Base-by-base conservation (phyloP, 2,329 filamentous ascomycete genomes). In the Aspergillus proliferans region DNA sequence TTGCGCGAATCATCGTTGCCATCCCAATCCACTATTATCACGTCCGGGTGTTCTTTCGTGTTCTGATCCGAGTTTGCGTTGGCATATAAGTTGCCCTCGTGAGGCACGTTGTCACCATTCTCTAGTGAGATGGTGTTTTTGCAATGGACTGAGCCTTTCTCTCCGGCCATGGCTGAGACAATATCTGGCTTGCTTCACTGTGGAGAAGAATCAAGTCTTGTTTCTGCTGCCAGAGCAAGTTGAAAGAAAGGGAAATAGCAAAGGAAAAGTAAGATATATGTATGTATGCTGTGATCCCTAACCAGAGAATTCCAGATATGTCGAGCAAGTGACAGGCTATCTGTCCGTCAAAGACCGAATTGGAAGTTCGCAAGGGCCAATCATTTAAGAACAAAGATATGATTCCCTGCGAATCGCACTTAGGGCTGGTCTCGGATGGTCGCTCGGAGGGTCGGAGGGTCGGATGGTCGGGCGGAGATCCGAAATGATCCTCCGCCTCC, bases 1-100 rank as follows among this genome's bases (percentile, higher is more conserved):
- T 50, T 50, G 21, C 43, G 43, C 18, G 48, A 44, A n/a, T 50
- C 48, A 9, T 47, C 43, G 3, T 24, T 39, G 21, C 48, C 48
- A 6, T 50, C 19, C 48, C 48, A 50, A 12, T 50, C 48, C 6
- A 50, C 44, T 3, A 43, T 10, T 36, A 36, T 36, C 33, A 15
- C 33, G 39, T 36, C n/a, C n/a, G 33, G 12, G 12, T 15, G 15
- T 15, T 36, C 33, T 15, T 36, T 36, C 6, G 6, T 36, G 9
- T 15, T 36, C n/a, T 36, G 33, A 36, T 36, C 33, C 12, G 33
- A 36, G 33, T 10, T 7, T 36, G 33, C 4, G 12, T 10, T 15
- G 33, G n/a, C 33, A 15, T 36, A 36, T 36, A 15, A 2, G 12
- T 10, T 36, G 33, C n/a, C 33, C 12, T 36, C n/a, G 7, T 36